These are phyloP conservation scores for Glycyrrhiza uralensis DNA, from an alignment of 306 rosid species.

Conservation along the genomic window DNA sequence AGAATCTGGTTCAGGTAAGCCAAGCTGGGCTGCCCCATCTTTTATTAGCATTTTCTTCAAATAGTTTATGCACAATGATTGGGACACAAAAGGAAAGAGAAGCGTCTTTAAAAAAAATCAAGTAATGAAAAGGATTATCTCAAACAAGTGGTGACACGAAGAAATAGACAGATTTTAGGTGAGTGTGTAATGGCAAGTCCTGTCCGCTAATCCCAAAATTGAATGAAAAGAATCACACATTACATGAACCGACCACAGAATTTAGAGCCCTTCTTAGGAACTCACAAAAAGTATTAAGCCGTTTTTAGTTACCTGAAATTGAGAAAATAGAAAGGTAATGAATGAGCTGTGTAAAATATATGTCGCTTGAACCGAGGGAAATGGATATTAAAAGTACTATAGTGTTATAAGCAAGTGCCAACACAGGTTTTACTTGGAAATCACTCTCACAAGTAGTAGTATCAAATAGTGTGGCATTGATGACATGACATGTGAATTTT, in stretches of 20 bases:
- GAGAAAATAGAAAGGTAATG: not conserved
- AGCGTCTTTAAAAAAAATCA: not conserved
- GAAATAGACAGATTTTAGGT: slow-evolving; percentile 36
- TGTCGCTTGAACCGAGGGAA: slow-evolving; percentile 40
- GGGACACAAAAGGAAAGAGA: slow-evolving; percentile 11
- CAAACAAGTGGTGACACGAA: slow-evolving; percentile 19
- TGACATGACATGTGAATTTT: slow-evolving; percentile 25
- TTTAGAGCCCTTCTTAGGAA: slow-evolving; percentile 4
- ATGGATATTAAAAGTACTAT: slow-evolving; percentile 36
- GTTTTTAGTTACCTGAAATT: not conserved
- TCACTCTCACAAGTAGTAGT: slow-evolving; percentile 26
- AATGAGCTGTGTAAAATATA: slow-evolving; percentile 17
- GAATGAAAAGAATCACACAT: not conserved
- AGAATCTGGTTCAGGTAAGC: slow-evolving; percentile 25
- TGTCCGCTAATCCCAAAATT: slow-evolving; percentile 30
- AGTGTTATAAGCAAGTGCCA: slow-evolving; percentile 8
- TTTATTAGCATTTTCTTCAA: slow-evolving; percentile 27
- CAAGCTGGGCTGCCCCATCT: slow-evolving; percentile 37
- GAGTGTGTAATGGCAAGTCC: slow-evolving; percentile 2
- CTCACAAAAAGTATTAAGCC: slow-evolving; percentile 15
- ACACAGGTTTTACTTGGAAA: slow-evolving; percentile 14
- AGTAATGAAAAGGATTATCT: slow-evolving; percentile 13
- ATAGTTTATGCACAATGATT: slow-evolving; percentile 28
- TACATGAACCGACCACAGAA: slow-evolving; percentile 11
- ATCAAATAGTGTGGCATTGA: slow-evolving; percentile 15